Base-by-base conservation (phyloP, 2,329 filamentous ascomycete genomes). In the Lachnellula suecica region DNA sequence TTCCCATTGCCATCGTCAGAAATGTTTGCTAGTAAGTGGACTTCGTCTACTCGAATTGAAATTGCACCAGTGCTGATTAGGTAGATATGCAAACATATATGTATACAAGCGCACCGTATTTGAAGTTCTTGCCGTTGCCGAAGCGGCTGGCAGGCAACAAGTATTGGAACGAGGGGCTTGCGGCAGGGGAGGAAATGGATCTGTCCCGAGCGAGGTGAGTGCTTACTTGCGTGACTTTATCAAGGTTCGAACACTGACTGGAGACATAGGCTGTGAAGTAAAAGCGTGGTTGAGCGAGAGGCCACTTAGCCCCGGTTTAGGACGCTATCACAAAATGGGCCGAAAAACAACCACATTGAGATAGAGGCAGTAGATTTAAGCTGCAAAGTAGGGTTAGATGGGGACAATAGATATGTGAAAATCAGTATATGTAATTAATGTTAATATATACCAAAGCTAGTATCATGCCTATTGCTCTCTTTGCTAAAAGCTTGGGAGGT, bases 81-180 rank as follows among this genome's bases (percentile, higher is more conserved):
- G 7, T 34, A 59, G 58, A 56, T 35, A 34, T 61, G 11, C 57
- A 56, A 47, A 51, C 29, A 6, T 34, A 49, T 13, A 46, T 61
- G 45, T 61, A 53, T 27, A 40, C 49, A 7, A 56, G 44, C 7
- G 57, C 54, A 3, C 53, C 59, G 19, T 58, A 41, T 27, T 41
- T 61, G 9, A 44, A 56, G 5, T 59, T 58, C 24, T 27, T 61
- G 5, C 59, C 57, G 5, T 34, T 58, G 25, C 59, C 59, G n/a
- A 15, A 25, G 22, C 24, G 27, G 11, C 45, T 47, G n/a, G 15
- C 20, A n/a, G 52, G 49, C 2, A 56, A 59, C 34, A 22, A 49
- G n/a, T 24, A 52, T 4, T 61, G 59, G 59, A 34, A 42, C 8
- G 24, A 50, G 11, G 52, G 52, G 3, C 34, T 49, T 29, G 41